phyloP scores from a whole-genome alignment of 176 grass and related monocot species.

The Juncus effusus region DNA sequence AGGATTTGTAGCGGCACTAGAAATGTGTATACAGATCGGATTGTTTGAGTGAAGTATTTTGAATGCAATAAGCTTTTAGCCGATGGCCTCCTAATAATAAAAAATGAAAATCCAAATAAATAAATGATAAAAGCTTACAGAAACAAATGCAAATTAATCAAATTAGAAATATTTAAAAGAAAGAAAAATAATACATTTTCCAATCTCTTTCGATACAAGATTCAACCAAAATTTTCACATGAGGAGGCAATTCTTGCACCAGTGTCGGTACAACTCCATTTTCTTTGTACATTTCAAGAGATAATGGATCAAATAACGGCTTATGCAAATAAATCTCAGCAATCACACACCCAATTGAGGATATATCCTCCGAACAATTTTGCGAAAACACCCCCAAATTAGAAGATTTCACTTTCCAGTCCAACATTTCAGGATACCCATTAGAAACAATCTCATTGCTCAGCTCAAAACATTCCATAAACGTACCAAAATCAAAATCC shows the following conservation, averaged over 20 bases:
- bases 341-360: conserved; percentile 80
- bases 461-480: conserved; percentile 83
- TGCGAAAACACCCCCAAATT: conserved; percentile 42
- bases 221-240: conserved; percentile 74
- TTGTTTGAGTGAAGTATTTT: conserved; percentile 72
- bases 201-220: conserved; percentile 77
- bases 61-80: conserved; percentile 78
- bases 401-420: conserved; percentile 56
- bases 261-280: conserved; percentile 48
- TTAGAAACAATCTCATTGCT: conserved; percentile 44
- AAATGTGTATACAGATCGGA: conserved; percentile 81
- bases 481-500: conserved; percentile 56
- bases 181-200: conserved; percentile 53
- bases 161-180: conserved; percentile 16
- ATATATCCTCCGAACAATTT: conserved; percentile 57
- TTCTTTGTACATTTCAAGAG: conserved; percentile 84
- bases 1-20: conserved; percentile 80
- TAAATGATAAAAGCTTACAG: neutral
- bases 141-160: conserved; percentile 1
- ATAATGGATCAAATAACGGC: conserved; percentile 74
- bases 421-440: conserved; percentile 72
- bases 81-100: conserved; percentile 62
- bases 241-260: conserved; percentile 72
- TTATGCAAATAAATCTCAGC: conserved; percentile 78
- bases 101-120: conserved; percentile 6